Evolutionary conservation across 768 basidiomycete species (phyloP).

Genomic region (Chlorophyllum brunneum): DNA sequence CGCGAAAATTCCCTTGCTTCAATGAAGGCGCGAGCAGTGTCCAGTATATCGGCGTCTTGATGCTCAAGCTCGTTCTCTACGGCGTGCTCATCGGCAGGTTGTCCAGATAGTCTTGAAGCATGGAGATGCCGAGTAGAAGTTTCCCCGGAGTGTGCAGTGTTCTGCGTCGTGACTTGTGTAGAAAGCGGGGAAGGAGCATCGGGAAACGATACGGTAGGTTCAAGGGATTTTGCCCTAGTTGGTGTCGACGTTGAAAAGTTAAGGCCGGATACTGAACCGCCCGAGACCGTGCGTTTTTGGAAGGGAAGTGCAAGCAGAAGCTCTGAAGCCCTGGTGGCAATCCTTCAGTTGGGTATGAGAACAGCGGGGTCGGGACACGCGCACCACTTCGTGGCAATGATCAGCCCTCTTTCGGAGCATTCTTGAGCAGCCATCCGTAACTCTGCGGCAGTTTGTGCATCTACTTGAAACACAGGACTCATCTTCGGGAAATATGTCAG

Average conservation of each 20-base stretch:
- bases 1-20: slow-evolving; percentile 77
- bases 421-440: slow-evolving; percentile 63
- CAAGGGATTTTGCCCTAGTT: slow-evolving; percentile 42
- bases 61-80: slow-evolving; percentile 46
- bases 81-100: slow-evolving; percentile 28
- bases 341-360: slow-evolving; percentile 10
- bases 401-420: slow-evolving; percentile 69
- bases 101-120: slow-evolving; percentile 29
- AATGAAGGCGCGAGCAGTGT: slow-evolving; percentile 69
- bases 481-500: slow-evolving; percentile 9
- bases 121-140: slow-evolving; percentile 30
- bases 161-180: slow-evolving; percentile 27
- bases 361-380: slow-evolving; percentile 17
- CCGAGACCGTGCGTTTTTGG: slow-evolving; percentile 17
- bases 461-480: slow-evolving; percentile 26
- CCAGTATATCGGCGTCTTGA: slow-evolving; percentile 69
- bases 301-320: slow-evolving; percentile 59
- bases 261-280: slow-evolving; percentile 19
- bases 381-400: slow-evolving; percentile 76
- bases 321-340: slow-evolving; percentile 64
- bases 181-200: slow-evolving; percentile 28
- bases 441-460: slow-evolving; percentile 49
- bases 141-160: slow-evolving; percentile 16
- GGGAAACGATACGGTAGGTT: slow-evolving; percentile 32
- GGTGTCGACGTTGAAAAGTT: slow-evolving; percentile 60